phyloP scores from a whole-genome alignment of 768 basidiomycete genomes.

The Lyophyllum semitale region DNA sequence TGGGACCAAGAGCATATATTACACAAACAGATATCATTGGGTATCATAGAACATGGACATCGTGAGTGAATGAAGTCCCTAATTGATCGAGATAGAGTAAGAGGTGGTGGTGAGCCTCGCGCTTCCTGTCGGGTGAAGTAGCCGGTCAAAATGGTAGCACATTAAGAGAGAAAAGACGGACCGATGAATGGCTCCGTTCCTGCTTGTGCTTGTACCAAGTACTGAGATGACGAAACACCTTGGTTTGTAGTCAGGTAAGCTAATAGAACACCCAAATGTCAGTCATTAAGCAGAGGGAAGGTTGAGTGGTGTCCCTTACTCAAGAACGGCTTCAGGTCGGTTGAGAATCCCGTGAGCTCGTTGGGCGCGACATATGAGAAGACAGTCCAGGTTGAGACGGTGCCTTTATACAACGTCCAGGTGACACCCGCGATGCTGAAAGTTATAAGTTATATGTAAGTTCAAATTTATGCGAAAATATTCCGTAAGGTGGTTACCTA shows the following conservation, averaged over 20 bases:
- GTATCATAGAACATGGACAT: neutral
- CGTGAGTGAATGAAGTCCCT: neutral
- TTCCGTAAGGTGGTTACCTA: constrained; percentile 13
- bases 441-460: neutral
- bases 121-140: neutral
- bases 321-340: constrained; percentile 33
- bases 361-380: constrained; percentile 34
- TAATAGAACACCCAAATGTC: constrained; percentile 3
- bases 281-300: neutral
- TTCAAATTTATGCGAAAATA: neutral
- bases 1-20: neutral
- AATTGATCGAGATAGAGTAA: neutral
- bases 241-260: constrained; percentile 29
- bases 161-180: constrained; percentile 3
- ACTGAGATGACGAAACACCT: constrained; percentile 27
- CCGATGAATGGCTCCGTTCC: constrained; percentile 36
- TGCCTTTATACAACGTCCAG: constrained; percentile 34
- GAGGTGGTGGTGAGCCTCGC: neutral
- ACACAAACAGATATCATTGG: neutral
- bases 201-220: constrained; percentile 34
- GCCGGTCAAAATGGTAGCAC: neutral
- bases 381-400: constrained; percentile 31
- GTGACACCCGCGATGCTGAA: constrained; percentile 23
- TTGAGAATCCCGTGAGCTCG: constrained; percentile 31
- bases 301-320: constrained; percentile 15